Evolutionary conservation across 768 basidiomycete genomes (phyloP), one percentile per base, ranked within the genome.

Genomic region (Tricholoma sp.): DNA sequence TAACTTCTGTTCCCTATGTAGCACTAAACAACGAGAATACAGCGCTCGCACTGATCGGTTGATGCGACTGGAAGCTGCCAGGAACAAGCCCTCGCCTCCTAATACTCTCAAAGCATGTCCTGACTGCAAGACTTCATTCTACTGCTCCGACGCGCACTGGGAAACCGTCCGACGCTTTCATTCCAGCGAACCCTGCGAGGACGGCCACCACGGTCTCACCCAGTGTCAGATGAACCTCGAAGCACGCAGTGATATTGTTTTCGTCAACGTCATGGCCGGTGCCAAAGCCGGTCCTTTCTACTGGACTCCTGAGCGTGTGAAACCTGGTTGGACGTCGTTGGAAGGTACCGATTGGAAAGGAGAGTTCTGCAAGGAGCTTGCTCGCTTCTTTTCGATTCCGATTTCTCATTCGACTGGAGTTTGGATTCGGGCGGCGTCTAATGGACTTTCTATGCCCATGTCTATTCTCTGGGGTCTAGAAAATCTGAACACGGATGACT

Each of bases 191-290:
- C 64, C 65, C 24, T 67, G 58, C 50, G 56, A 54, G 31, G 65
- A 65, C 24, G 65, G 64, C 39, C 64, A 65, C 49, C 59, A 58
- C n/a, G n/a, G n/a, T 7, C 59, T 69, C 4, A 58, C 70, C 9
- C 71, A 69, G 42, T 73, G 71, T 47, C 60, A 58, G 32, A 57
- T 68, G 31, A 71, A 73, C 59, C 60, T 59, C 29, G 53, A 66
- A 18, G 61, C 65, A 20, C 31, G 60, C 6, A 49, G 63, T n/a
- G 67, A 73, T 50, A 52, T 65, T n/a, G 53, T 29, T 10, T 55
- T 69, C 13, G 54, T 55, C 5, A 31, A 56, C 18, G 7, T 61
- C 29, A 63, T 68, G 45, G 39, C 39, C 5, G 61, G 59, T 50
- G 61, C 60, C 8, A 42, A 56, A 24, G 48, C 49, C 6, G 34